phyloP scores from a whole-genome alignment of 257 asterid species.

The Solanum gracilifrons region DNA sequence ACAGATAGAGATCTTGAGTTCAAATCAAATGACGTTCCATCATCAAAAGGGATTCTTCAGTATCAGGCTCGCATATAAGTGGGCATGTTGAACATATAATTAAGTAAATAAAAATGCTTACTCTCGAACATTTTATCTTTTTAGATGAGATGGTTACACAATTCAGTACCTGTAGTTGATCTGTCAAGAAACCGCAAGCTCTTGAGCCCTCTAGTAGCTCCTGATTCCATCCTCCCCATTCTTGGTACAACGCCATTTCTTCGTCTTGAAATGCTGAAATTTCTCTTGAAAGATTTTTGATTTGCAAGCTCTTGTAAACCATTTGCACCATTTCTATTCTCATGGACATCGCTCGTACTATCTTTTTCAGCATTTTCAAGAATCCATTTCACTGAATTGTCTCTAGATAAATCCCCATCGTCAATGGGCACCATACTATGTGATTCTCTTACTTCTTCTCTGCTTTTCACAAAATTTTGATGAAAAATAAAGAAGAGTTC shows the following conservation, averaged over 20 bases:
- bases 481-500: neutral
- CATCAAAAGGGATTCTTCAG: neutral
- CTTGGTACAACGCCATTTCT: conserved; percentile 12
- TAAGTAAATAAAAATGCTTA: neutral
- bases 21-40: neutral
- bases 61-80: neutral
- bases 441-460: neutral
- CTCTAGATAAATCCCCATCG: conserved; percentile 20
- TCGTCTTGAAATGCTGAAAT: conserved; percentile 9
- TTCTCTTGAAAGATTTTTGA: neutral
- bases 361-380: conserved; percentile 45
- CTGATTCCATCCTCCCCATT: conserved; percentile 46
- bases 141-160: neutral
- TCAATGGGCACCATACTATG: neutral
- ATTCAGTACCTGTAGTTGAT: conserved; percentile 34
- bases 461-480: neutral
- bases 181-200: conserved; percentile 75
- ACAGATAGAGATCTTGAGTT: neutral
- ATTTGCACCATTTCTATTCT: neutral
- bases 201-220: conserved; percentile 52
- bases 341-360: conserved; percentile 16
- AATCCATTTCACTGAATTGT: conserved; percentile 35
- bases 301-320: neutral
- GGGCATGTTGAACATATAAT: neutral
- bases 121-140: too few relatives aligned